Evolutionary conservation across 805 yeast genomes (phyloP).

Genomic region (Lachancea kluyveri): DNA sequence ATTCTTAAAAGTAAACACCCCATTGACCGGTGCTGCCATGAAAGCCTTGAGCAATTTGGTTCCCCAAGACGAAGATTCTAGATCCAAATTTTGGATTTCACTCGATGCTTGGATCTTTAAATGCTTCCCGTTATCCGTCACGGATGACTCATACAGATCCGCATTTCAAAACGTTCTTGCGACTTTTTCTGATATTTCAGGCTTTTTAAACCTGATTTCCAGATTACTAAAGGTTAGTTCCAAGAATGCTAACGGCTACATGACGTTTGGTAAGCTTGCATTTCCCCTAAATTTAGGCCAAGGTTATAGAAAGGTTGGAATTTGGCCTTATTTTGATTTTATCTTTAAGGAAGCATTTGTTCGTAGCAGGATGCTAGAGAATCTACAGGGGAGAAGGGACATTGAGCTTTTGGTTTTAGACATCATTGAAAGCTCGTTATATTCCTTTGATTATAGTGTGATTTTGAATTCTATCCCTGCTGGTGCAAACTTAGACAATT

Average conservation of each 20-base stretch:
- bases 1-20: constrained; percentile 40
- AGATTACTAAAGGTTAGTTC: constrained; percentile 32
- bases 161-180: constrained; percentile 42
- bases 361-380: constrained; percentile 35
- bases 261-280: constrained; percentile 40
- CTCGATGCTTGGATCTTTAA: constrained; percentile 66
- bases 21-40: constrained; percentile 49
- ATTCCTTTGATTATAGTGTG: constrained; percentile 46
- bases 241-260: constrained; percentile 22
- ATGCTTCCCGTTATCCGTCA: constrained; percentile 19
- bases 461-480: constrained; percentile 48
- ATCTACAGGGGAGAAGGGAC: constrained; percentile 30
- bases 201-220: constrained; percentile 53
- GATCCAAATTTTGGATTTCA: constrained; percentile 56
- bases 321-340: constrained; percentile 77
- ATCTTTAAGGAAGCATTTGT: constrained; percentile 61
- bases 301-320: constrained; percentile 54
- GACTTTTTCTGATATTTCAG: constrained; percentile 49
- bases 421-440: constrained; percentile 42
- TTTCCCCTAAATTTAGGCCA: constrained; percentile 63
- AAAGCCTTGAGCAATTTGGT: constrained; percentile 54
- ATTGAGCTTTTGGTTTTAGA: constrained; percentile 51
- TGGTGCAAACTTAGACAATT: constrained; percentile 42
- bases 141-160: constrained; percentile 35
- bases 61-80: constrained; percentile 35